Base-by-base conservation (phyloP, 257 asterid species). In the Nicotiana undulata region DNA sequence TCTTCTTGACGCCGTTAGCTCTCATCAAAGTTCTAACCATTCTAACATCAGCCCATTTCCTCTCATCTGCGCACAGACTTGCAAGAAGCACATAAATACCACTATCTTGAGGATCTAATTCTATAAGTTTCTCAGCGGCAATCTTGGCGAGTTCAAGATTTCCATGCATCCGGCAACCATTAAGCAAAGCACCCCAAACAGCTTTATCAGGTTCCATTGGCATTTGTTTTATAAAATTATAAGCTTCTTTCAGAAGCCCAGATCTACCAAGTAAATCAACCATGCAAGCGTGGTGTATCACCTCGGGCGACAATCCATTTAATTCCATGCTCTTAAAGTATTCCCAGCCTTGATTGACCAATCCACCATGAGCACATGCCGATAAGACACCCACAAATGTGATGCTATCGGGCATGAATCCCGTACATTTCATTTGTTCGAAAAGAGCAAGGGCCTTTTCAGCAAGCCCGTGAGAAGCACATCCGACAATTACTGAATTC, bases 301-400 rank as follows among this genome's bases (percentile, higher is more conserved):
- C 72, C 29, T 65, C 52, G 0, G 93, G 93, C 58, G 22, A 75
- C 63, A 90, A 68, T 32, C 89, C 89, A 49, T 77, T 89, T 28
- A 79, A 61, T 55, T 82, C 82, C 89, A 92, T 91, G 51, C 52
- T 72, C 85, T 63, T 86, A 56, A 93, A 92, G 82, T 83, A 85
- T 10, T 68, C 80, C 93, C 93, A 84, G 31, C 96, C 97, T 81
- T 85, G 83, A 75, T 82, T 40, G 20, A 93, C 85, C 81, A 93
- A 83, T 56, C 98, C 96, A 9, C 94, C 92, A 76, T 93, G 97
- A 46, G 93, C 94, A 12, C 97, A 93, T 77, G 98, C 93, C 15
- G 97, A 93, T 17, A 93, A 88, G 72, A 92, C 82, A 3, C 97
- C 97, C 6, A 92, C 90, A 65, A 88, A 89, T 24, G 97, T 93